Conservation (phyloP, 202 grass and related monocot genomes). For the Brachypodium distachyon region DNA sequence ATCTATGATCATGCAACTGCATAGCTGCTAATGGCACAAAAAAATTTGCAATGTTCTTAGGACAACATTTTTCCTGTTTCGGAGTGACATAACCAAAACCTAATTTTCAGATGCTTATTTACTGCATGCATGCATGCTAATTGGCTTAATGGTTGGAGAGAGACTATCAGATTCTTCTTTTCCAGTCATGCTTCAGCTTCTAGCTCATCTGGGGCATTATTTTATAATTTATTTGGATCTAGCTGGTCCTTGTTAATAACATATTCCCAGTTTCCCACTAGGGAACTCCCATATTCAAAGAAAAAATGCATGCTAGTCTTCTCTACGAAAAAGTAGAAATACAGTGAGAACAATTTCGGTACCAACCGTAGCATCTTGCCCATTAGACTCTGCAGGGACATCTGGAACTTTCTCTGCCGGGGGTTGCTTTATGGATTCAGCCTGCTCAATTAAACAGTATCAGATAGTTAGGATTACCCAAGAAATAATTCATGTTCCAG, state of each 20-base stretch:
- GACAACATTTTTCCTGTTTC: not conserved
- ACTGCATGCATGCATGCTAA: not conserved
- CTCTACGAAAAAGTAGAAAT: not conserved
- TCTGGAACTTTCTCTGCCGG: slow-evolving; percentile 12
- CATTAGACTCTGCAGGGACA: not conserved
- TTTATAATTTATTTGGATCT: not conserved
- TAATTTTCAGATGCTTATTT: not conserved
- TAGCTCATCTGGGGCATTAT: not conserved
- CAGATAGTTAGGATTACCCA: not conserved
- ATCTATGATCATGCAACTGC: not conserved
- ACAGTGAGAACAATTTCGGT: not conserved
- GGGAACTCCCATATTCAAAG: not conserved
- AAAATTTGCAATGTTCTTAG: not conserved
- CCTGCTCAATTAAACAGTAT: slow-evolving; percentile 22
- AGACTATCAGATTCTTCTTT: not conserved
- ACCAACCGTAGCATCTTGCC: slow-evolving; percentile 32
- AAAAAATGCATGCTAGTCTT: not conserved
- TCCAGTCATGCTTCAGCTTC: not conserved
- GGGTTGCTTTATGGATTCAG: slow-evolving; percentile 31
- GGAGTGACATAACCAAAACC: not conserved
- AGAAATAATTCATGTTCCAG: not conserved
- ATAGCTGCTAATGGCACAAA: not conserved
- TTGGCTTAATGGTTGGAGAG: not conserved
- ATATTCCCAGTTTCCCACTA: not conserved
- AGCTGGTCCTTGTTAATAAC: not conserved